Evolutionary conservation across 106 monocot genomes (phyloP), one percentile per base, ranked within the genome.

Genomic region (Xerophyta viscosa): DNA sequence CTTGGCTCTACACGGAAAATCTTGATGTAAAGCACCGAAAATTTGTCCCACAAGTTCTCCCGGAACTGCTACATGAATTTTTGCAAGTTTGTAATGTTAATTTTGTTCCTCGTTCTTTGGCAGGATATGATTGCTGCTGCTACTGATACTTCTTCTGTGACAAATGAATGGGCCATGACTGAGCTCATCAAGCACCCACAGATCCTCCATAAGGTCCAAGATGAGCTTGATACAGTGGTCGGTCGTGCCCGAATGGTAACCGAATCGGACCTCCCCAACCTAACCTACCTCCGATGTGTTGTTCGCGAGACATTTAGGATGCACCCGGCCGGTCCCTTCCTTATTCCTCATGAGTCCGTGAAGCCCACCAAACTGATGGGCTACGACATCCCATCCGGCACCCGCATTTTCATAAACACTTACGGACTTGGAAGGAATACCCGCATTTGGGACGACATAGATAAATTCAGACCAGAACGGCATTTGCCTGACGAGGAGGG

Each of bases 101-200:
- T 33, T 6, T 33, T 33, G 33, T n/a, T 6, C 5, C 22, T 62
- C 8, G 31, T 26, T 3, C 27, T 18, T 29, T 20, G 4, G 12
- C 62, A 93, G 93, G 94, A 96, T 70, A 96, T 96, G 94, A 82
- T 96, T 13, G 84, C 84, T 0, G 88, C 88, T 0, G 88, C 84
- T 0, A 96, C 88, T 0, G 94, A 96, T 53, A 89, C 88, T 0
- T 84, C 88, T 0, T 48, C 88, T 0, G 88, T 96, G 37, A 85
- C 94, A 0, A 88, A 66, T 24, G 88, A 96, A 39, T 96, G 94
- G 94, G 85, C 88, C 6, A 76, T 96, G 78, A 54, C 78, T 1
- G 84, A 96, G 58, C 72, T 89, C 46, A 81, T 96, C 60, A 66
- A 68, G 52, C 55, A 85, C 57, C 81, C 88, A 0, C 53, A 48